Evolutionary conservation across 768 basidiomycete genomes (phyloP).

Genomic region (Tylopilus intermedius): DNA sequence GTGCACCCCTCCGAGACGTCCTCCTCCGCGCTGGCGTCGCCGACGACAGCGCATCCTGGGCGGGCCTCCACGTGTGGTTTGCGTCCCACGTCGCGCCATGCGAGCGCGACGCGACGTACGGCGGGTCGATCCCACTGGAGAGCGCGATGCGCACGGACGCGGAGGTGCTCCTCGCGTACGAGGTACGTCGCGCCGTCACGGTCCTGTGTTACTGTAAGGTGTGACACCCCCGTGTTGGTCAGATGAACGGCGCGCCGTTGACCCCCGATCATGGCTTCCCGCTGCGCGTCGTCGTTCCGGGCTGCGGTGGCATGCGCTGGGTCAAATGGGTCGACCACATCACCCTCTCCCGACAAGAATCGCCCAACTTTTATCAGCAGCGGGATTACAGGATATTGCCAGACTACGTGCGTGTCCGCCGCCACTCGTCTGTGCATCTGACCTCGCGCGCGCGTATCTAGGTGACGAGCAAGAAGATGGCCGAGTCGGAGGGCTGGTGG

Average conservation of each 20-base stretch:
- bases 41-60: conserved; percentile 15
- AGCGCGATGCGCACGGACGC: conserved; percentile 43
- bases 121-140: conserved; percentile 55
- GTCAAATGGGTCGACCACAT: conserved; percentile 73
- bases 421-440: not conserved
- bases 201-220: too few relatives aligned
- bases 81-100: conserved; percentile 55
- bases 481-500: conserved; percentile 38
- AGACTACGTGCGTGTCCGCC: conserved; percentile 35
- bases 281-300: conserved; percentile 63
- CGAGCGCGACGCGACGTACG: conserved; percentile 59
- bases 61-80: conserved; percentile 52
- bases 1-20: conserved; percentile 53
- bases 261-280: conserved; percentile 62
- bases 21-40: conserved; percentile 42
- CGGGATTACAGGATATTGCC: conserved; percentile 66
- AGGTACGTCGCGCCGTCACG: conserved; percentile 33
- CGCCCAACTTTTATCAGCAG: conserved; percentile 68
- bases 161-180: conserved; percentile 58
- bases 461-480: conserved; percentile 26
- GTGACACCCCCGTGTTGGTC: not conserved
- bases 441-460: conserved; percentile 1
- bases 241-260: conserved; percentile 62
- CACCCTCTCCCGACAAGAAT: conserved; percentile 47
- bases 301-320: conserved; percentile 65